These are phyloP conservation scores for Knufia petricola DNA, from an alignment of 2,329 filamentous ascomycete genomes.

Conservation along the genomic window DNA sequence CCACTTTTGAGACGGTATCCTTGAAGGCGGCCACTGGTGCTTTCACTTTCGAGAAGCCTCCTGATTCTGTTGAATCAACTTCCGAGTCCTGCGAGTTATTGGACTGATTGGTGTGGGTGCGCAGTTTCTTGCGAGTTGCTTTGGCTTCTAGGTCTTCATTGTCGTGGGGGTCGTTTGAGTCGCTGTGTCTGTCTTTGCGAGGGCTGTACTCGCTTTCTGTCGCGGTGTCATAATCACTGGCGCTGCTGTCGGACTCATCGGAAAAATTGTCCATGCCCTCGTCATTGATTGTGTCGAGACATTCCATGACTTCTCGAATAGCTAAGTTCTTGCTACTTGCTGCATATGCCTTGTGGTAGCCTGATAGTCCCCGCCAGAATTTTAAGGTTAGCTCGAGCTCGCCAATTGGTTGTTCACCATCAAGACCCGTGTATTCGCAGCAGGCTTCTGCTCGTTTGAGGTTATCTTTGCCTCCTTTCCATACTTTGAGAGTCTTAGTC, in stretches of 20 bases:
- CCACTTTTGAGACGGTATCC: conserved; percentile 7
- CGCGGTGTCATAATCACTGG: conserved; percentile 12
- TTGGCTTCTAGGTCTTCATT: background rate
- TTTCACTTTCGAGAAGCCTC: conserved; percentile 5
- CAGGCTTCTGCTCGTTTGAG: conserved; percentile 32
- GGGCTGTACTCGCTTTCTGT: conserved; percentile 9
- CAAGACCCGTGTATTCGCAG: conserved; percentile 35
- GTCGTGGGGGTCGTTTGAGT: background rate
- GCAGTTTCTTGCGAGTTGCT: conserved; percentile 13
- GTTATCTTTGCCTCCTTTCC: conserved; percentile 48
- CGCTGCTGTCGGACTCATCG: conserved; percentile 32
- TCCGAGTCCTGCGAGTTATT: conserved; percentile 12
- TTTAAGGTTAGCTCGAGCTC: conserved; percentile 48
- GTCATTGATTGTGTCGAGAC: conserved; percentile 52
- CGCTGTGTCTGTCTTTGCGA: background rate
- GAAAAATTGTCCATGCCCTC: conserved; percentile 53
- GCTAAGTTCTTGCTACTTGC: conserved; percentile 42
- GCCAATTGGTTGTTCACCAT: conserved; percentile 50
- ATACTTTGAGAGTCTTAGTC: conserved; percentile 51
- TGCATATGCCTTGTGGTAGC: conserved; percentile 49
- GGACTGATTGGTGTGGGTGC: conserved; percentile 16
- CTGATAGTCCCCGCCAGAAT: conserved; percentile 53
- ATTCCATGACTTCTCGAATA: conserved; percentile 53
- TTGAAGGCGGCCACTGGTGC: conserved; percentile 11
- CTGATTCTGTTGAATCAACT: background rate